Percentiles rank a stretch among this genome's conserved stretches.
Conservation (phyloP, 805 yeast species). For the Sungouiozyma intestinalis region DNA sequence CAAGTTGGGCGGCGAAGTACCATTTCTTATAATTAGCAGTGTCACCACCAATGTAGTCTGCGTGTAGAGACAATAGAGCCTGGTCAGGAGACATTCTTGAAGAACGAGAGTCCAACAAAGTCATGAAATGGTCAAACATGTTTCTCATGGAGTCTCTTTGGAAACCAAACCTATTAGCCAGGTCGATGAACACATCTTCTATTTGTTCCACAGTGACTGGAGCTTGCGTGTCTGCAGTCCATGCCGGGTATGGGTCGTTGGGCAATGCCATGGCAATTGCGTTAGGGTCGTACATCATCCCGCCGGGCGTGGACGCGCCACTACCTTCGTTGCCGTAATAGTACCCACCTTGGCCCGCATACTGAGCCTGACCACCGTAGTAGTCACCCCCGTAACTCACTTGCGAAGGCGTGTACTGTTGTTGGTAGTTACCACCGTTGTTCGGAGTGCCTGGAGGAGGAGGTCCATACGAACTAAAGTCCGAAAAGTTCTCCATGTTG, state of each 20-base stretch:
- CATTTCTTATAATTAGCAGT: conserved; percentile 77
- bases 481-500: conserved; percentile 54
- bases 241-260: conserved; percentile 96
- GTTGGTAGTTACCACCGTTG: conserved; percentile 28
- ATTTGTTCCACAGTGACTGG: conserved; percentile 77
- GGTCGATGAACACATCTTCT: conserved; percentile 76
- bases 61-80: conserved; percentile 71
- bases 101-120: conserved; percentile 69
- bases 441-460: conserved; percentile 47
- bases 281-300: conserved; percentile 45
- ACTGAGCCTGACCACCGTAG: neutral
- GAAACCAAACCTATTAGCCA: conserved; percentile 77
- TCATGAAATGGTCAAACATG: conserved; percentile 82
- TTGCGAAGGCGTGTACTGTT: conserved; percentile 73
- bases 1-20: conserved; percentile 84
- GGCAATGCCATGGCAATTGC: conserved; percentile 59
- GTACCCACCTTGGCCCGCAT: neutral
- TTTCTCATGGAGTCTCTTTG: conserved; percentile 91
- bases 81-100: conserved; percentile 87
- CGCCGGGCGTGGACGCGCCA: conserved; percentile 91
- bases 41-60: conserved; percentile 84
- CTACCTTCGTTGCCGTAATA: conserved; percentile 28
- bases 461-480: conserved; percentile 52
- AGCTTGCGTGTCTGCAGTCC: conserved; percentile 94
- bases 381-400: conserved; percentile 58